phyloP scores from a whole-genome alignment of 2,329 filamentous ascomycete species.

The Colletotrichum magnum region DNA sequence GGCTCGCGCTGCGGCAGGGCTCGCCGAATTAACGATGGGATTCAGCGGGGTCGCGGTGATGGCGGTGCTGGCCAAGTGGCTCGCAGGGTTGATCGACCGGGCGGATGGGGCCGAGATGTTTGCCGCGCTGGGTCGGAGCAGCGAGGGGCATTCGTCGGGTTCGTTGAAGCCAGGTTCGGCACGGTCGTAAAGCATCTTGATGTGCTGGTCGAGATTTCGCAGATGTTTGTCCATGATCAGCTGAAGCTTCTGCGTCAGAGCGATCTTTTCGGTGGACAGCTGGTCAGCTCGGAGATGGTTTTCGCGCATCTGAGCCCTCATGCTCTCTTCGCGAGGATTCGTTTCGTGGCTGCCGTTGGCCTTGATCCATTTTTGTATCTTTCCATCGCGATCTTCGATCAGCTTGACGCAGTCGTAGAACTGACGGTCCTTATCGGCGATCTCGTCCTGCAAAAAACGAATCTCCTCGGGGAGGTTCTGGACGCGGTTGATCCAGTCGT shows the following conservation, averaged over 20 bases:
- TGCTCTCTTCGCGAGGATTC: slow-evolving; percentile 81
- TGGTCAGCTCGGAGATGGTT: slow-evolving; percentile 78
- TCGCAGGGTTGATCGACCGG: slow-evolving; percentile 59
- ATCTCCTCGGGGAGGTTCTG: slow-evolving; percentile 88
- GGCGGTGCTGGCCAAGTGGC: slow-evolving; percentile 49
- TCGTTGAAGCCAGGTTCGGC: slow-evolving; percentile 73
- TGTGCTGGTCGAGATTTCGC: slow-evolving; percentile 73
- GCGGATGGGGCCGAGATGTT: slow-evolving; percentile 61
- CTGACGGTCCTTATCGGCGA: slow-evolving; percentile 82
- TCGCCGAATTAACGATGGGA: slow-evolving; percentile 55
- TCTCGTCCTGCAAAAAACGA: slow-evolving; percentile 86
- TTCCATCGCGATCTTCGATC: slow-evolving; percentile 80
- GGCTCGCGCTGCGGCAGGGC: slow-evolving; percentile 58
- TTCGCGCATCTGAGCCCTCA: slow-evolving; percentile 76
- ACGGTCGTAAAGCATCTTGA: slow-evolving; percentile 73
- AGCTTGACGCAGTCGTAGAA: slow-evolving; percentile 77
- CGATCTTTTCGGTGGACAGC: slow-evolving; percentile 82
- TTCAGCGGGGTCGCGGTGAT: slow-evolving; percentile 53
- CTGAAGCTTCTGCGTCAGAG: slow-evolving; percentile 75
- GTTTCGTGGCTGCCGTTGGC: slow-evolving; percentile 79
- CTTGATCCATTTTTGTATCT: slow-evolving; percentile 87
- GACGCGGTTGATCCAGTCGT: slow-evolving; percentile 82
- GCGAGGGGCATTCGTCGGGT: slow-evolving; percentile 74
- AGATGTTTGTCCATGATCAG: slow-evolving; percentile 73
- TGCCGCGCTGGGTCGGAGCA: slow-evolving; percentile 70